Conservation (phyloP, 805 yeast species). For the Spathaspora gorwiae region DNA sequence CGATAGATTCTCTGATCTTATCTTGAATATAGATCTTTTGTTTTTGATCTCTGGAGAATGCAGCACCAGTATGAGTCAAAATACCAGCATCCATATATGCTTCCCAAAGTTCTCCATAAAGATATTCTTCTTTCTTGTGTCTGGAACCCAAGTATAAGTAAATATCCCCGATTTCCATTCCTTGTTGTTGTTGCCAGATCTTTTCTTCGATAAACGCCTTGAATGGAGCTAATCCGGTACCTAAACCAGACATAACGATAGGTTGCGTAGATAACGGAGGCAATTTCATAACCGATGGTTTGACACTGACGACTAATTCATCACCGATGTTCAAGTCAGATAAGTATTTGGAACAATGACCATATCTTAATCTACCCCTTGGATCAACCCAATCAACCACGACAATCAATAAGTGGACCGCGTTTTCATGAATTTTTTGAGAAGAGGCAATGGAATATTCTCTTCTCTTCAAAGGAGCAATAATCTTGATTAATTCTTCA, state of each 20-base stretch:
- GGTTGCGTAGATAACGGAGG: constrained; percentile 87
- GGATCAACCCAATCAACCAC: constrained; percentile 95
- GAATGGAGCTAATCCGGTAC: constrained; percentile 98
- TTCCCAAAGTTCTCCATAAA: constrained; percentile 97
- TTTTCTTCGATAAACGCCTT: constrained; percentile 96
- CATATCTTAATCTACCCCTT: constrained; percentile 79
- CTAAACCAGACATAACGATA: constrained; percentile 93
- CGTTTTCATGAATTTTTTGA: constrained; percentile 85
- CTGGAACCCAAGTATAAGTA: constrained; percentile 89
- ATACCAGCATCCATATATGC: constrained; percentile 90
- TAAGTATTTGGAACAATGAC: constrained; percentile 90
- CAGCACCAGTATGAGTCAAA: constrained; percentile 93
- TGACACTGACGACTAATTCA: constrained; percentile 88
- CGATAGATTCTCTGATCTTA: constrained; percentile 73
- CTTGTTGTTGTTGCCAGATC: constrained; percentile 87
- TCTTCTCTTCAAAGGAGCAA: constrained; percentile 90
- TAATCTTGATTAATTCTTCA: constrained; percentile 62
- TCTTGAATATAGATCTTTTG: constrained; percentile 94
- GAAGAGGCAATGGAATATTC: constrained; percentile 97
- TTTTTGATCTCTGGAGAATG: constrained; percentile 96
- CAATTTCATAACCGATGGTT: constrained; percentile 94
- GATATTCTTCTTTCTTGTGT: constrained; percentile 90
- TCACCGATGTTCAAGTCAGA: constrained; percentile 75
- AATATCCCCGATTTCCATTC: constrained; percentile 82
- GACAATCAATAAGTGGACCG: constrained; percentile 85